These are phyloP conservation scores for Diplodia mutila DNA, from an alignment of 2,329 filamentous ascomycete species.

Conservation along the genomic window DNA sequence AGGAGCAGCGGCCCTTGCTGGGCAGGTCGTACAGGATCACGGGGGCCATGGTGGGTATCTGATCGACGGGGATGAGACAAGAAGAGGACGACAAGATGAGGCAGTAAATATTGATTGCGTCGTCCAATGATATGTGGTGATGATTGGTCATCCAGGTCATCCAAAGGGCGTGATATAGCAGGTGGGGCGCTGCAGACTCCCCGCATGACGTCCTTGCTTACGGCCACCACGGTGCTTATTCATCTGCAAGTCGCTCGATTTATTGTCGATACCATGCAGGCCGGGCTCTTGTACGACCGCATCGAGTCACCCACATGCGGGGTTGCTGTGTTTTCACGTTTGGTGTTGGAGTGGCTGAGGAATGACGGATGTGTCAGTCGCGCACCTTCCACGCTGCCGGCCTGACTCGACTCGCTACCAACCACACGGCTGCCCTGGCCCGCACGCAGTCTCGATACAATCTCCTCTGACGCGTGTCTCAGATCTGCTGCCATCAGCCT, in stretches of 20 bases:
- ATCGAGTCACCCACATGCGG: background rate
- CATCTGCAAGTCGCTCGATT: background rate
- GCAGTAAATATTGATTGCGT: background rate
- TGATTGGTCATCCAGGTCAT: background rate
- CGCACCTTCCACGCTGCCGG: background rate
- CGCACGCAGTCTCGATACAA: background rate
- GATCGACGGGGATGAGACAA: background rate
- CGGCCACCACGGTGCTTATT: background rate
- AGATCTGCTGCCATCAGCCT: background rate
- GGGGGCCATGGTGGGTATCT: constrained; percentile 34
- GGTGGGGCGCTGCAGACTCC: background rate
- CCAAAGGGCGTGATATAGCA: background rate
- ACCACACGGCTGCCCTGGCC: background rate
- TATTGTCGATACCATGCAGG: background rate
- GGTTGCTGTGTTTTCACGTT: background rate
- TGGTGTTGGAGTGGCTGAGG: background rate
- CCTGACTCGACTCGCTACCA: background rate
- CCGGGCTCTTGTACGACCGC: background rate
- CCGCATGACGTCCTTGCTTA: background rate
- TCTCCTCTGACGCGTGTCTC: background rate
- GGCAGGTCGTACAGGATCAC: constrained; percentile 67
- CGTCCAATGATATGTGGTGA: background rate
- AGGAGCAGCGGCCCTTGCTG: constrained; percentile 51
- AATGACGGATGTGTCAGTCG: background rate
- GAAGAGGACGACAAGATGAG: background rate